Evolutionary conservation across 176 grass and related monocot genomes (phyloP), one percentile per base, ranked within the genome.

Genomic region (Musa schizocarpa): DNA sequence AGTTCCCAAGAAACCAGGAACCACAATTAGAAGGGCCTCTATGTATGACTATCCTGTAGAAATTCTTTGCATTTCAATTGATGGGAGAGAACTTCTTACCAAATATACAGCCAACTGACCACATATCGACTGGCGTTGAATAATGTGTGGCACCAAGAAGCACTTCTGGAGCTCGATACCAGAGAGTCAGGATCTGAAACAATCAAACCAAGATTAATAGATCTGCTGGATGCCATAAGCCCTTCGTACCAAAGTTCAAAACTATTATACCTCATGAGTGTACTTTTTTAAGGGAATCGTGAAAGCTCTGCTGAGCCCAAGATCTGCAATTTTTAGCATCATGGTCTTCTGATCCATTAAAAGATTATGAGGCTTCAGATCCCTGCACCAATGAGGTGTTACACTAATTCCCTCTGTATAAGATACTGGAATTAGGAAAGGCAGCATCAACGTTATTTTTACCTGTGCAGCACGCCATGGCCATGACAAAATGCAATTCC

Each of bases 61-160:
- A 43, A 6, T 43, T 6, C 4, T 43, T 43, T 43, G 34, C 34
- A 43, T 43, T 58, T 12, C 55, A 58, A 58, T 14, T 9, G 55
- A 43, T 43, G 34, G 56, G n/a, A 11, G 16, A 67, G 23, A 7
- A 12, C 20, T 14, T 23, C 63, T 2, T 90, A 96, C 93, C 93
- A 53, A 96, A 96, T 65, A 96, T 92, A 74, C 93, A 96, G 51
- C 93, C 93, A 9, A 96, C 83, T 11, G 93, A 96, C 93, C 93
- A 96, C 34, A 96, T 92, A 63, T 96, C 93, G 58, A 96, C 90
- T 0, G 93, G 90, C 4, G 90, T 92, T 55, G 93, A 86, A 74
- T 96, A 96, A 80, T 86, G 93, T 0, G 85, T 85, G 43, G 90
- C 87, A 0, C 93, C 93, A 29, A 96, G 89, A 24, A 96, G 89